These are phyloP conservation scores for Globisporangium middletonii DNA, from an alignment of 352 stramenopile genomes.

Conservation along the genomic window DNA sequence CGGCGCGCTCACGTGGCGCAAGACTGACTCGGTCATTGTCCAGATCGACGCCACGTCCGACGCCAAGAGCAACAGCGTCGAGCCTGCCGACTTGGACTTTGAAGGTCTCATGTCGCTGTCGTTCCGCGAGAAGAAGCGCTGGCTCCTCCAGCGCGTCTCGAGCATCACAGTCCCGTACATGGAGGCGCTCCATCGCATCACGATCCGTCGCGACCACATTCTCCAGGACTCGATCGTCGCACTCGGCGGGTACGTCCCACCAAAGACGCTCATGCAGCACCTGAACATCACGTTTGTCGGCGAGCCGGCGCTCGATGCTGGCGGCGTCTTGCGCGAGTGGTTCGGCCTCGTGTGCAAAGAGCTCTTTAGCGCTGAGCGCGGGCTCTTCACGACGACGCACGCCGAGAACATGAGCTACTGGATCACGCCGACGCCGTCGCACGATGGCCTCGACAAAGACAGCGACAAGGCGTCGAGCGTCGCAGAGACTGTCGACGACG, in stretches of 20 bases:
- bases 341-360: slow-evolving; percentile 68
- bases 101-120: slow-evolving; percentile 65
- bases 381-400: slow-evolving; percentile 68
- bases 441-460: background rate
- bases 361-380: slow-evolving; percentile 63
- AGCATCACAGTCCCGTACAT: slow-evolving; percentile 51
- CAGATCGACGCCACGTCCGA: slow-evolving; percentile 25
- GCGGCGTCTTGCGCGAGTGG: slow-evolving; percentile 79
- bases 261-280: slow-evolving; percentile 42
- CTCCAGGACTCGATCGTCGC: slow-evolving; percentile 63
- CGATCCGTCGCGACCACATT: slow-evolving; percentile 43
- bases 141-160: slow-evolving; percentile 69
- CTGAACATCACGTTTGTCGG: slow-evolving; percentile 71
- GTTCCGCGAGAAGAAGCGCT: slow-evolving; percentile 68
- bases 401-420: slow-evolving; percentile 78
- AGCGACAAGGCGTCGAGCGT: too few relatives aligned
- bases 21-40: slow-evolving; percentile 44
- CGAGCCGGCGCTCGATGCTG: slow-evolving; percentile 69
- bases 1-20: slow-evolving; percentile 37
- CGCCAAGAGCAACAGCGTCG: slow-evolving; percentile 17
- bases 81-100: slow-evolving; percentile 33
- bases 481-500: background rate
- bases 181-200: slow-evolving; percentile 52
- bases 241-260: slow-evolving; percentile 27
- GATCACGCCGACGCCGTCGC: slow-evolving; percentile 50